Evolutionary conservation across 1,284 basidiomycete genomes (phyloP).

Genomic region (Leucocoprinus gongylophorus): DNA sequence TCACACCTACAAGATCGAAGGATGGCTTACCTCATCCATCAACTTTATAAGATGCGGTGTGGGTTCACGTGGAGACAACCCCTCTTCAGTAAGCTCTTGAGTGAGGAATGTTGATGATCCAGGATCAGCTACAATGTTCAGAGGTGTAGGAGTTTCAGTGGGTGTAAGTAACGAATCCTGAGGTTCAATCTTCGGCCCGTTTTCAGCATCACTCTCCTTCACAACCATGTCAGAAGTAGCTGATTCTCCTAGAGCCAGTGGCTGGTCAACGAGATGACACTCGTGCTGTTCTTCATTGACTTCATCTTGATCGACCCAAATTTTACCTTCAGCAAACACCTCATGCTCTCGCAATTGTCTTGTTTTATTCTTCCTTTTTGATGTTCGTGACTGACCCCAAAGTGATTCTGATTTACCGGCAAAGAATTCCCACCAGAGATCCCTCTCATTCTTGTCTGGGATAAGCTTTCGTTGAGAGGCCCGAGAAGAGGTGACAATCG

Average conservation of each 20-base stretch:
- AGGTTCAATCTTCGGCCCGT: conserved; percentile 27
- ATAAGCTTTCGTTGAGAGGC: conserved; percentile 33
- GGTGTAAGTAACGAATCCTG: conserved; percentile 36
- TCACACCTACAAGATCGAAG: neutral
- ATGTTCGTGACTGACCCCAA: conserved; percentile 52
- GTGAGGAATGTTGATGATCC: neutral
- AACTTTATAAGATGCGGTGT: conserved; percentile 47
- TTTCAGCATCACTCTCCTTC: conserved; percentile 36
- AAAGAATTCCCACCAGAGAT: conserved; percentile 73
- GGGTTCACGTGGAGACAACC: conserved; percentile 40
- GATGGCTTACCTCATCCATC: conserved; percentile 55
- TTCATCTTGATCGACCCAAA: conserved; percentile 26
- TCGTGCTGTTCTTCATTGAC: neutral
- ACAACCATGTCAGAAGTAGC: conserved; percentile 18
- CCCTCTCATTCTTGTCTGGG: conserved; percentile 63
- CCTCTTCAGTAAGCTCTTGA: neutral
- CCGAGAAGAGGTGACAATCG: conserved; percentile 31
- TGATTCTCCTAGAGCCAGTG: neutral
- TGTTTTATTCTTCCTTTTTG: conserved; percentile 24
- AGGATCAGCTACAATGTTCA: conserved; percentile 17
- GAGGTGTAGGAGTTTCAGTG: conserved; percentile 31
- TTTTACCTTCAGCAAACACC: conserved; percentile 18
- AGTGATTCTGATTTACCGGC: conserved; percentile 57
- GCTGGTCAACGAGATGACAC: neutral
- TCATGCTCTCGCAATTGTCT: conserved; percentile 19